These are phyloP conservation scores for Paramecium biaurelia DNA, from an alignment of 73 alveolate genomes.

Conservation along the genomic window DNA sequence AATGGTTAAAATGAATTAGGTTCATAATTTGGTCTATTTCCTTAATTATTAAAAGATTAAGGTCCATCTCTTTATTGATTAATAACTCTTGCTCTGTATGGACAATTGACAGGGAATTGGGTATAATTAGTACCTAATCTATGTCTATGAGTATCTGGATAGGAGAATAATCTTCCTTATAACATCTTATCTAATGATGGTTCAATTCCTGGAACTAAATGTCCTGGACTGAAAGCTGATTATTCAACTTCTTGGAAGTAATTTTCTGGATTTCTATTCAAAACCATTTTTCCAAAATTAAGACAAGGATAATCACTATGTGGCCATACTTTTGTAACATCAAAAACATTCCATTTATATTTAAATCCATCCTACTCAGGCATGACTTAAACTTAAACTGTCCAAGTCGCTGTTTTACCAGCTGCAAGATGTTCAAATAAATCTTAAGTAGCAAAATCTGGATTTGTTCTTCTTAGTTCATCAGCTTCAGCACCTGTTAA, in stretches of 20 bases:
- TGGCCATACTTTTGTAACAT: conserved; percentile 94
- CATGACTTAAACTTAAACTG: conserved; percentile 77
- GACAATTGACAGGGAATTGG: conserved; percentile 85
- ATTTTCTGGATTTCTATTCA: conserved; percentile 89
- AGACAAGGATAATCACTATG: conserved; percentile 84
- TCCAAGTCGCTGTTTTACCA: conserved; percentile 84
- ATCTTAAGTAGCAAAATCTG: conserved; percentile 88
- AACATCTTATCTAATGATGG: conserved; percentile 91
- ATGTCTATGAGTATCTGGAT: conserved; percentile 86
- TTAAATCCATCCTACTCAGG: conserved; percentile 78
- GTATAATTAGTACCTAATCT: conserved; percentile 17
- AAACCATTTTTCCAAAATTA: conserved; percentile 82
- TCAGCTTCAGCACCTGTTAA: conserved; percentile 76
- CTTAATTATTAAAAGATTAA: conserved; percentile 71
- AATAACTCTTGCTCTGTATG: conserved; percentile 86
- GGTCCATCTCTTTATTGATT: conserved; percentile 90
- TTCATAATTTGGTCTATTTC: conserved; percentile 81
- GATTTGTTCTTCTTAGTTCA: conserved; percentile 65
- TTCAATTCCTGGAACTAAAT: conserved; percentile 93
- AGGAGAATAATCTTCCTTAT: conserved; percentile 91
- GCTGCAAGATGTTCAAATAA: conserved; percentile 69
- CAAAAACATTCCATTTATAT: conserved; percentile 81
- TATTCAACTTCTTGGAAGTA: conserved; percentile 86
- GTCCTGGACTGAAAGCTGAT: conserved; percentile 90
- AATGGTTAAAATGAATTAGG: conserved; percentile 72